Evolutionary conservation across 208 protist species (phyloP).

Genomic region (Acanthamoeba healyi): DNA sequence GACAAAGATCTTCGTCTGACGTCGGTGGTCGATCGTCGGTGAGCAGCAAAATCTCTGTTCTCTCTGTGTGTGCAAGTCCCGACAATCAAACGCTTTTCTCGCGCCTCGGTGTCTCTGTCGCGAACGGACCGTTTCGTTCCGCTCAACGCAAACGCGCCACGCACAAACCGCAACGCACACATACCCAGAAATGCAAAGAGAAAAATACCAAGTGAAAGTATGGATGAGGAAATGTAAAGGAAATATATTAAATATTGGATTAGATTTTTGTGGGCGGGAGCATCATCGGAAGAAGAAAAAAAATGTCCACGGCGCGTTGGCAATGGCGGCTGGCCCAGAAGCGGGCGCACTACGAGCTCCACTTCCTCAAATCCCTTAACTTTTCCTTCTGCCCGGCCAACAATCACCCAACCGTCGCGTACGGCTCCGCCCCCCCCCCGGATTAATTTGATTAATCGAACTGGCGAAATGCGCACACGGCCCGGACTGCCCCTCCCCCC

Average conservation of each 20-base stretch:
- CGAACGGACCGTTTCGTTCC: not conserved
- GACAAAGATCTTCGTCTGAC: not conserved
- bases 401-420: conserved; percentile 61
- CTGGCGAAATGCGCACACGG: too few relatives aligned
- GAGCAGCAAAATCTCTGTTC: too few relatives aligned
- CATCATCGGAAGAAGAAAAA: not conserved
- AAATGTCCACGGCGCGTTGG: conserved; percentile 68
- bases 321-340: conserved; percentile 68
- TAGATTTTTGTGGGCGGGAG: too few relatives aligned
- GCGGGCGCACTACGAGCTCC: conserved; percentile 59
- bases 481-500: not conserved
- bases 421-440: not conserved
- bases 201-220: too few relatives aligned
- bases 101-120: not conserved
- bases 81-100: conserved; percentile 12
- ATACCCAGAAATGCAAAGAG: too few relatives aligned
- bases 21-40: too few relatives aligned
- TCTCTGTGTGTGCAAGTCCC: too few relatives aligned
- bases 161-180: not conserved
- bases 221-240: too few relatives aligned
- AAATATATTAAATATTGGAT: too few relatives aligned
- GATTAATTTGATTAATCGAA: too few relatives aligned
- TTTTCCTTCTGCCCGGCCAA: conserved; percentile 66
- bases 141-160: too few relatives aligned
- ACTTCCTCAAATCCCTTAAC: conserved; percentile 55